phyloP scores from a whole-genome alignment of 176 grass and related monocot species.

The Chrysopogon serrulatus region DNA sequence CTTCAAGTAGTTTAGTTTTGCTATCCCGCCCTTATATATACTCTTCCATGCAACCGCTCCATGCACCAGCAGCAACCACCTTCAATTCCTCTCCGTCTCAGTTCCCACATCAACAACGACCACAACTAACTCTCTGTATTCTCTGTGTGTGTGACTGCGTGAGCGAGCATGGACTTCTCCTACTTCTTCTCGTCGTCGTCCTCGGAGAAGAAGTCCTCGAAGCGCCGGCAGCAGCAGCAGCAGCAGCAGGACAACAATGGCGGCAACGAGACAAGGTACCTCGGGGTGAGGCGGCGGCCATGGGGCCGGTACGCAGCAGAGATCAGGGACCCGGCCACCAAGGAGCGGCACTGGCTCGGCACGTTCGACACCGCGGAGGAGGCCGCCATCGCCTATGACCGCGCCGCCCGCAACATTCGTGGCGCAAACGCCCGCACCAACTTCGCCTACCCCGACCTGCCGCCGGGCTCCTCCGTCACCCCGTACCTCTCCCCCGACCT shows the following conservation, averaged over 20 bases:
- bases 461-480: slow-evolving; percentile 78
- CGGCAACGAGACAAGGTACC: slow-evolving; percentile 45
- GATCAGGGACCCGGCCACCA: slow-evolving; percentile 73
- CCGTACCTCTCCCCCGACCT: slow-evolving; percentile 81
- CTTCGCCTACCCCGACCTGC: slow-evolving; percentile 86
- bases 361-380: slow-evolving; percentile 79
- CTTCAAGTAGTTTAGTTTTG: background rate
- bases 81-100: background rate
- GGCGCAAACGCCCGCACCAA: slow-evolving; percentile 70
- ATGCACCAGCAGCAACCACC: slow-evolving; percentile 32
- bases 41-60: slow-evolving; percentile 43
- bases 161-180: slow-evolving; percentile 50
- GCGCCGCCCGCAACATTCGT: slow-evolving; percentile 39
- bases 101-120: background rate
- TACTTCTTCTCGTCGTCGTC: slow-evolving; percentile 36
- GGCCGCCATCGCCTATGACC: slow-evolving; percentile 80
- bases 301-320: slow-evolving; percentile 85
- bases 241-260: slow-evolving; percentile 31
- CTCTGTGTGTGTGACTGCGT: background rate
- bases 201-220: slow-evolving; percentile 36
- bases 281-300: slow-evolving; percentile 64
- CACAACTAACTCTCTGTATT: background rate
- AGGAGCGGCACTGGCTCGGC: slow-evolving; percentile 77
- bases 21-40: slow-evolving; percentile 28
- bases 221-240: slow-evolving; percentile 46